Conservation (phyloP, 2,329 filamentous ascomycete species). For the Aciculosporium take region DNA sequence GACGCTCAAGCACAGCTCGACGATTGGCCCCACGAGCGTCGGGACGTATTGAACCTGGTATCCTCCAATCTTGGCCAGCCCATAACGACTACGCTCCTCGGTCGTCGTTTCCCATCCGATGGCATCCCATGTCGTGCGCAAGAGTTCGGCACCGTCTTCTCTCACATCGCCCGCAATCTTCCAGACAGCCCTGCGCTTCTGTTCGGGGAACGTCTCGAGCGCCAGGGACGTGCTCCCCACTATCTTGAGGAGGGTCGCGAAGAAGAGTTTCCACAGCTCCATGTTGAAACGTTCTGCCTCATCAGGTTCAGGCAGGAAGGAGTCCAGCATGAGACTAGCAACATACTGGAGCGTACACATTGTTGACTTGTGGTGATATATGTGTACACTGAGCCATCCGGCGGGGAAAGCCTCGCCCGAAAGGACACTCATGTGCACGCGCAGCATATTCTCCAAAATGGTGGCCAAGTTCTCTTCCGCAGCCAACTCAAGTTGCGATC, state of each 20-base stretch:
- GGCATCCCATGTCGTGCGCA: slow-evolving; percentile 80
- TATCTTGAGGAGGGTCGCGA: slow-evolving; percentile 74
- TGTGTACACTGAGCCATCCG: slow-evolving; percentile 83
- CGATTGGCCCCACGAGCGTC: slow-evolving; percentile 75
- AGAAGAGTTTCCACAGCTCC: slow-evolving; percentile 86
- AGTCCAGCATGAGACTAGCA: slow-evolving; percentile 63
- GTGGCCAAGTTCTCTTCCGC: slow-evolving; percentile 59
- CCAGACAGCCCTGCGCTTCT: slow-evolving; percentile 92
- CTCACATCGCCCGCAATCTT: slow-evolving; percentile 96
- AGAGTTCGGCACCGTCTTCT: slow-evolving; percentile 74
- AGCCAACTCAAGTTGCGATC: slow-evolving; percentile 61
- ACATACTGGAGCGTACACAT: slow-evolving; percentile 78
- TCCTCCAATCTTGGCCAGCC: slow-evolving; percentile 73
- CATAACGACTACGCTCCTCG: slow-evolving; percentile 67
- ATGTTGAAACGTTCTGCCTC: slow-evolving; percentile 87
- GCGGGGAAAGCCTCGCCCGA: slow-evolving; percentile 79
- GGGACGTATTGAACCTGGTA: slow-evolving; percentile 99
- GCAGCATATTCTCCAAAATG: slow-evolving; percentile 64
- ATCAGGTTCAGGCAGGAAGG: slow-evolving; percentile 75
- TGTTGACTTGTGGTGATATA: slow-evolving; percentile 82
- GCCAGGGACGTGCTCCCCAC: slow-evolving; percentile 81
- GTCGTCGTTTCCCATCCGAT: slow-evolving; percentile 87
- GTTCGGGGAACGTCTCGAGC: slow-evolving; percentile 89
- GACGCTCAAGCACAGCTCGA: slow-evolving; percentile 87
- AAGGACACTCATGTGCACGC: slow-evolving; percentile 79